These are phyloP conservation scores for Zymoseptoria ardabiliae DNA, from an alignment of 2,329 filamentous ascomycete genomes.

Conservation along the genomic window DNA sequence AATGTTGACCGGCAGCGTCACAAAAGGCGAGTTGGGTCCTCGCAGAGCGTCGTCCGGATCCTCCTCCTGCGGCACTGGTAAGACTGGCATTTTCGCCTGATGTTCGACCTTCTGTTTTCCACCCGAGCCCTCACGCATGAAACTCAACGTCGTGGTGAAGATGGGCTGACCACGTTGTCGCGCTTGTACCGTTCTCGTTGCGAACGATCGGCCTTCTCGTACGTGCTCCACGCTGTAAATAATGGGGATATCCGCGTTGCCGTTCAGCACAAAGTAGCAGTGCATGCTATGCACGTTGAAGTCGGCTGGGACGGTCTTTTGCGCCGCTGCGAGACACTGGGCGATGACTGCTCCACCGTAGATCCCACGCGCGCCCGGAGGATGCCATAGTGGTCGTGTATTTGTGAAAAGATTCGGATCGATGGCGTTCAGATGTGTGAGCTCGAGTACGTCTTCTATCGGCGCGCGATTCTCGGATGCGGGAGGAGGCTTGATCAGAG, in stretches of 20 bases:
- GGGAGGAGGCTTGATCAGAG: conserved; percentile 66
- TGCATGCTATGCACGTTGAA: conserved; percentile 94
- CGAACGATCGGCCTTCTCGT: conserved; percentile 80
- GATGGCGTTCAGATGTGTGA: conserved; percentile 70
- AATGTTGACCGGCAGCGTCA: conserved; percentile 50
- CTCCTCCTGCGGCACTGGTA: conserved; percentile 36
- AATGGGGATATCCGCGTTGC: conserved; percentile 75
- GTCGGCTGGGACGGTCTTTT: conserved; percentile 71
- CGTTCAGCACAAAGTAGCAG: conserved; percentile 96
- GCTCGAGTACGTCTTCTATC: conserved; percentile 84
- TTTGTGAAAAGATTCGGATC: conserved; percentile 91
- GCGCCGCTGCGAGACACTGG: conserved; percentile 80
- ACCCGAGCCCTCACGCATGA: conserved; percentile 60
- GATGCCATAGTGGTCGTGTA: conserved; percentile 83
- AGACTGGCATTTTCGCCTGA: conserved; percentile 47
- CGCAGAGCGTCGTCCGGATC: conserved; percentile 28
- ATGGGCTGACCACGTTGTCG: conserved; percentile 81
- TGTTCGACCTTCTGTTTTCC: conserved; percentile 57
- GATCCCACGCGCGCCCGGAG: conserved; percentile 82
- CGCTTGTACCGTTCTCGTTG: conserved; percentile 92
- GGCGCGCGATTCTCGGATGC: conserved; percentile 63
- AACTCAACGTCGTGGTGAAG: conserved; percentile 91
- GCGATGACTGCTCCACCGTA: conserved; percentile 92
- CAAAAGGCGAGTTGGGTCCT: conserved; percentile 46
- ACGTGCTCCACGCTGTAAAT: conserved; percentile 94